These are phyloP conservation scores for Bondarzewia mesenterica DNA, from an alignment of 1,284 basidiomycete genomes.

Conservation along the genomic window DNA sequence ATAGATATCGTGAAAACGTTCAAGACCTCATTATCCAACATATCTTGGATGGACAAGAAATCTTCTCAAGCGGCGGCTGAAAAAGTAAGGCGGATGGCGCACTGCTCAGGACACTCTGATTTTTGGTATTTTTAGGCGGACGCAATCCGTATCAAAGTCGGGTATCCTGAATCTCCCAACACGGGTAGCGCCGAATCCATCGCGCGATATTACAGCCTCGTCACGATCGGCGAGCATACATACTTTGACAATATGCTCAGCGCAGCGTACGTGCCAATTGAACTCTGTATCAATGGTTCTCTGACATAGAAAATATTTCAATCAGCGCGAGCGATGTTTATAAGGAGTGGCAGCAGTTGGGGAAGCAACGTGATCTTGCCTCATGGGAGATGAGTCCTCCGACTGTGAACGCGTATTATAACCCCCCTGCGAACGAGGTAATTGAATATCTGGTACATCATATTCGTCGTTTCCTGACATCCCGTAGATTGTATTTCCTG, in stretches of 20 bases:
- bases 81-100: slow-evolving; percentile 46
- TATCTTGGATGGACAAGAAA: slow-evolving; percentile 90
- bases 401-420: slow-evolving; percentile 76
- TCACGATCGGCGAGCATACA: slow-evolving; percentile 57
- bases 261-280: slow-evolving; percentile 38
- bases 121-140: slow-evolving; percentile 43
- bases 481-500: slow-evolving; percentile 88
- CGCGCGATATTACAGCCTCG: slow-evolving; percentile 64
- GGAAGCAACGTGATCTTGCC: slow-evolving; percentile 62
- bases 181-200: slow-evolving; percentile 69
- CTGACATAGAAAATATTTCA: slow-evolving; percentile 8
- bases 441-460: slow-evolving; percentile 10
- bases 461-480: slow-evolving; percentile 6
- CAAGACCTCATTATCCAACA: slow-evolving; percentile 65
- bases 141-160: slow-evolving; percentile 77
- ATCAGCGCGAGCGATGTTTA: slow-evolving; percentile 46
- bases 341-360: slow-evolving; percentile 72
- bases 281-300: background rate
- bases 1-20: slow-evolving; percentile 80
- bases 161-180: slow-evolving; percentile 83
- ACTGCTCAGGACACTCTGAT: background rate
- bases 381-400: slow-evolving; percentile 89
- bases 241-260: slow-evolving; percentile 85
- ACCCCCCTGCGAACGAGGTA: slow-evolving; percentile 75
- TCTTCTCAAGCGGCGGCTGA: slow-evolving; percentile 78